Evolutionary conservation across 192 early-diverging fungal species (phyloP).

Genomic region (Piromyces finnis): DNA sequence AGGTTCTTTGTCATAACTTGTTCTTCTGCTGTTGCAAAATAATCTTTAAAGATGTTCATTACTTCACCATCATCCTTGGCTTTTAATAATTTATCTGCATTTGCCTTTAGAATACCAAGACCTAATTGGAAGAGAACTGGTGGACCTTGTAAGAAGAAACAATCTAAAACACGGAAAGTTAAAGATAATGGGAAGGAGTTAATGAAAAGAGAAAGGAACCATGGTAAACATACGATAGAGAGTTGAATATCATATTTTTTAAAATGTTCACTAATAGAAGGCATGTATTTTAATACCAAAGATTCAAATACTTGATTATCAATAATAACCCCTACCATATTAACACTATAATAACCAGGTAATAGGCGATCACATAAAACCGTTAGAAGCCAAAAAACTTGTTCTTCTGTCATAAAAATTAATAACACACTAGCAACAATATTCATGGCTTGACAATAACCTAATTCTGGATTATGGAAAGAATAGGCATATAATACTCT

Average conservation of each 20-base stretch:
- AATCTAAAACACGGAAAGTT: slow-evolving; percentile 78
- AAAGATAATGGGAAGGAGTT: slow-evolving; percentile 87
- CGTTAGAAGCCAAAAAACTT: slow-evolving; percentile 89
- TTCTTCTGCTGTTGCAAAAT: slow-evolving; percentile 67
- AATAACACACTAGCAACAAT: slow-evolving; percentile 88
- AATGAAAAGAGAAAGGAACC: slow-evolving; percentile 93
- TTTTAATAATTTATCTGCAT: slow-evolving; percentile 38
- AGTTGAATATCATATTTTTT: slow-evolving; percentile 81
- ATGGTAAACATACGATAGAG: slow-evolving; percentile 89
- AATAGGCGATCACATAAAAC: slow-evolving; percentile 77
- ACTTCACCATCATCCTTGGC: slow-evolving; percentile 45
- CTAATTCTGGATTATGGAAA: slow-evolving; percentile 58
- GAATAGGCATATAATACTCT: slow-evolving; percentile 76
- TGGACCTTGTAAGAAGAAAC: slow-evolving; percentile 94
- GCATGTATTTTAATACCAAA: slow-evolving; percentile 68
- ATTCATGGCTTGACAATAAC: slow-evolving; percentile 99
- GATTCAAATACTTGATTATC: slow-evolving; percentile 92
- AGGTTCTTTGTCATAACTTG: slow-evolving; percentile 37
- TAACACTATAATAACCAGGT: slow-evolving; percentile 91
- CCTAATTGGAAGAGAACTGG: slow-evolving; percentile 27
- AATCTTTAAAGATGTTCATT: slow-evolving; percentile 68
- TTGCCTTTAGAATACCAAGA: slow-evolving; percentile 80
- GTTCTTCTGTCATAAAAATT: slow-evolving; percentile 92
- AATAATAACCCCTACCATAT: slow-evolving; percentile 92
- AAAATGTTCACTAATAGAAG: slow-evolving; percentile 65